phyloP scores from a whole-genome alignment of 1,284 basidiomycete genomes.

The Cutaneotrichosporon spelunceum region DNA sequence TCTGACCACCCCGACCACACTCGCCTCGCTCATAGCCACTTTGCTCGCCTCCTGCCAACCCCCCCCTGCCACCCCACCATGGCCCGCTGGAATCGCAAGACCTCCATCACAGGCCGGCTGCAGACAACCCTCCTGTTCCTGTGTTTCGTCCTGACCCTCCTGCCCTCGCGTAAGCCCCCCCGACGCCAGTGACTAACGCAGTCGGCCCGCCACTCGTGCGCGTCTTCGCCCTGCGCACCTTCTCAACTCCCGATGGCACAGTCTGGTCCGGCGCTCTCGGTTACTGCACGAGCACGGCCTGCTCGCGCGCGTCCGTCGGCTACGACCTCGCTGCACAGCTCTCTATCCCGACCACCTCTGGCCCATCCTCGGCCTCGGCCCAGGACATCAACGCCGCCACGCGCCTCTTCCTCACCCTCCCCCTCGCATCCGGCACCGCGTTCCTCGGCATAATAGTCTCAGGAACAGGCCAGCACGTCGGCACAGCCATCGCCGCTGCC shows the following conservation, averaged over 20 bases:
- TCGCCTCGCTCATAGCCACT: no score
- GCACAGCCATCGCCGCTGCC: neutral
- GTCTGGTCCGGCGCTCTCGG: neutral
- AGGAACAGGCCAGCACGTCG: neutral
- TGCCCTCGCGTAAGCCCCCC: neutral
- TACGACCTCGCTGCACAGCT: neutral
- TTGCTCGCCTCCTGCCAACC: no score
- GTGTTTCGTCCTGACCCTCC: neutral
- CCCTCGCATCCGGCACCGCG: neutral
- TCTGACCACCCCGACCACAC: no score
- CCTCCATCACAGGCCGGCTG: neutral
- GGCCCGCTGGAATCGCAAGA: neutral
- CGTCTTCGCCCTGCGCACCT: neutral
- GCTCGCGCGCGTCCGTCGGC: neutral
- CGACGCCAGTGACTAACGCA: neutral
- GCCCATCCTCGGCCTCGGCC: no score
- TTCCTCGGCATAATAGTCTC: neutral
- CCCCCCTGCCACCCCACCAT: no score
- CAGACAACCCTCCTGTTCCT: neutral
- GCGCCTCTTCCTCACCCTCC: neutral
- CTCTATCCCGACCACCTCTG: neutral
- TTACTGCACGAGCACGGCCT: neutral
- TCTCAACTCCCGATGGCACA: neutral
- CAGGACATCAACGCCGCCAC: neutral
- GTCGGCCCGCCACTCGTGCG: slow-evolving; percentile 1